These are phyloP conservation scores for Guadua angustifolia DNA, from an alignment of 176 grass and related monocot species.

Conservation along the genomic window DNA sequence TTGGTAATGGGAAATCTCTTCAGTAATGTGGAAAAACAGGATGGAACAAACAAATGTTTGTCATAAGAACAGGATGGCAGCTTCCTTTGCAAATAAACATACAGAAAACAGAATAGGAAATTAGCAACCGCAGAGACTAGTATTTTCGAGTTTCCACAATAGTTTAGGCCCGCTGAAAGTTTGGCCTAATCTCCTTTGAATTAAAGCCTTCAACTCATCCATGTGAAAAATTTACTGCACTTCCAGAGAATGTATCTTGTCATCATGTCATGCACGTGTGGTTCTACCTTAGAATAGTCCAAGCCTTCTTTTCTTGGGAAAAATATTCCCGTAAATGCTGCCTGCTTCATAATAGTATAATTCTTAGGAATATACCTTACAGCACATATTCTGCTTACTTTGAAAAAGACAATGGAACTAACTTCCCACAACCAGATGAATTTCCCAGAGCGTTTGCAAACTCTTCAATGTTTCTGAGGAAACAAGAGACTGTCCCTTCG, in stretches of 20 bases:
- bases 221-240: not conserved
- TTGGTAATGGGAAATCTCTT: not conserved
- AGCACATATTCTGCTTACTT: not conserved
- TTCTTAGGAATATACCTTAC: constrained; percentile 3
- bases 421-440: constrained; percentile 1
- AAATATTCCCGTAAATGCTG: not conserved
- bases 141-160: not conserved
- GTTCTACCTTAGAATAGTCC: not conserved
- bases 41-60: not conserved
- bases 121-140: not conserved
- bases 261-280: not conserved
- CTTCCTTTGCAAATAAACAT: constrained; percentile 11
- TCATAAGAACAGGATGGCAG: not conserved
- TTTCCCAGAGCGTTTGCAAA: constrained; percentile 1
- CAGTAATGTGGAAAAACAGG: not conserved
- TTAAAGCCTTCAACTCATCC: not conserved
- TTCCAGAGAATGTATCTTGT: constrained; percentile 23
- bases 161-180: not conserved
- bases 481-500: not conserved
- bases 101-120: not conserved
- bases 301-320: not conserved
- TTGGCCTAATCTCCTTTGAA: constrained; percentile 18
- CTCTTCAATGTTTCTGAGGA: not conserved
- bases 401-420: constrained; percentile 9
- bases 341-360: not conserved